Evolutionary conservation across 352 stramenopile genomes (phyloP).

Genomic region (Phytophthora melonis): DNA sequence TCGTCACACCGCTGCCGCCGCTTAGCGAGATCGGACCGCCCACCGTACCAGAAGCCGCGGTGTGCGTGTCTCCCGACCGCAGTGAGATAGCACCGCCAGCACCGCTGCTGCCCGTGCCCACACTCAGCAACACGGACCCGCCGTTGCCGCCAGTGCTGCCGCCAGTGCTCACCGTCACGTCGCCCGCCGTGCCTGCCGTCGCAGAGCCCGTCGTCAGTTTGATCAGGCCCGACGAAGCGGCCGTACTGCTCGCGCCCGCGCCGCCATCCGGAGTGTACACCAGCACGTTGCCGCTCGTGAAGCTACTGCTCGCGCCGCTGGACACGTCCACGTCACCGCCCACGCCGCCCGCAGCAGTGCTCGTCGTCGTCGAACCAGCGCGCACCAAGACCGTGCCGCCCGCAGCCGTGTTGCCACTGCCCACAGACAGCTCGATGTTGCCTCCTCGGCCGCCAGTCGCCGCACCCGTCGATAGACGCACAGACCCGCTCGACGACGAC

Average conservation of each 20-base stretch:
- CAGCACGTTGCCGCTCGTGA: conserved; percentile 22
- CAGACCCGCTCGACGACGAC: conserved; percentile 18
- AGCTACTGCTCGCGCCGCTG: conserved; percentile 8
- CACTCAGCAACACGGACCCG: conserved; percentile 21
- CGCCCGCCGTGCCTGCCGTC: background rate
- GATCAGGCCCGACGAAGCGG: background rate
- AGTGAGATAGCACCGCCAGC: background rate
- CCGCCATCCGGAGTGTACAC: background rate
- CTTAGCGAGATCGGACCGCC: conserved; percentile 1
- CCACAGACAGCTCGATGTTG: background rate
- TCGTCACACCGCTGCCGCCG: conserved; percentile 29
- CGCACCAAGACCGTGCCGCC: conserved; percentile 16
- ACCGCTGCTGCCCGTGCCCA: conserved; percentile 10
- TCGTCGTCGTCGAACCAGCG: conserved; percentile 16
- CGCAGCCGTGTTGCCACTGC: background rate
- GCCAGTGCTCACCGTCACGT: conserved; percentile 41
- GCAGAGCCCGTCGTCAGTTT: background rate
- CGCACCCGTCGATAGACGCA: conserved; percentile 18
- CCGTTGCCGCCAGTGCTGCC: conserved; percentile 6
- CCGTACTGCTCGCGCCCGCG: background rate
- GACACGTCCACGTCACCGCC: conserved; percentile 5
- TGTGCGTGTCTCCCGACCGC: background rate
- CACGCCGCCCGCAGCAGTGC: conserved; percentile 1
- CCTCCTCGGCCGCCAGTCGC: conserved; percentile 1
- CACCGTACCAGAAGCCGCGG: background rate